Conservation (phyloP, 495 filamentous ascomycete species). For the Xylaria venustula region DNA sequence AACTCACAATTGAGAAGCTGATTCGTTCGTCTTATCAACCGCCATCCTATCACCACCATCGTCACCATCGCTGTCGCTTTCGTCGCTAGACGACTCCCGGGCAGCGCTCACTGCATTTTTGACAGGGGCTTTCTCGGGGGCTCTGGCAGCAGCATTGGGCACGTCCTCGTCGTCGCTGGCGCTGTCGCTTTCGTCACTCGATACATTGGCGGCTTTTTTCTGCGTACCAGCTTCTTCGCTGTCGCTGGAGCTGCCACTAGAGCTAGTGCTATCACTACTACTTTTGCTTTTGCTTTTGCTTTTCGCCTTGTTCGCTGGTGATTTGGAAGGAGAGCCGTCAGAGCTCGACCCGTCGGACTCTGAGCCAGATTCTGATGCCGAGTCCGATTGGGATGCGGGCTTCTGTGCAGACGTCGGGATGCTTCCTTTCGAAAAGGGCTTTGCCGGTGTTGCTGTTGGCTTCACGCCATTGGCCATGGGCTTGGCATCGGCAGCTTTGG, state of each 20-base stretch:
- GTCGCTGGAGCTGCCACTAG: slow-evolving; percentile 14
- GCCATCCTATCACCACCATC: slow-evolving; percentile 23
- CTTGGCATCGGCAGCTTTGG: slow-evolving; percentile 14
- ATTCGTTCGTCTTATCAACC: slow-evolving; percentile 20
- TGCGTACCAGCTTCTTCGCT: slow-evolving; percentile 6
- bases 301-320: slow-evolving; percentile 10
- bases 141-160: slow-evolving; percentile 1
- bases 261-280: slow-evolving; percentile 31
- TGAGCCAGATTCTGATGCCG: slow-evolving; percentile 22
- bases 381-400: not conserved
- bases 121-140: not conserved
- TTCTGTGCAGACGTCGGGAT: slow-evolving; percentile 1
- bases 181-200: slow-evolving; percentile 13
- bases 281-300: slow-evolving; percentile 16
- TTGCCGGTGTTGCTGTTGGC: slow-evolving; percentile 2
- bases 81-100: slow-evolving; percentile 12
- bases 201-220: not conserved
- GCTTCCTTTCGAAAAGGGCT: slow-evolving; percentile 12
- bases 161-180: slow-evolving; percentile 15
- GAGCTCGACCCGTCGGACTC: slow-evolving; percentile 28
- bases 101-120: not conserved
- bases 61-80: slow-evolving; percentile 26
- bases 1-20: slow-evolving; percentile 22
- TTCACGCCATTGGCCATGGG: slow-evolving; percentile 15
- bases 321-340: slow-evolving; percentile 15